Conservation (phyloP, 176 grass and related monocot genomes). For the Elymus sibiricus region DNA sequence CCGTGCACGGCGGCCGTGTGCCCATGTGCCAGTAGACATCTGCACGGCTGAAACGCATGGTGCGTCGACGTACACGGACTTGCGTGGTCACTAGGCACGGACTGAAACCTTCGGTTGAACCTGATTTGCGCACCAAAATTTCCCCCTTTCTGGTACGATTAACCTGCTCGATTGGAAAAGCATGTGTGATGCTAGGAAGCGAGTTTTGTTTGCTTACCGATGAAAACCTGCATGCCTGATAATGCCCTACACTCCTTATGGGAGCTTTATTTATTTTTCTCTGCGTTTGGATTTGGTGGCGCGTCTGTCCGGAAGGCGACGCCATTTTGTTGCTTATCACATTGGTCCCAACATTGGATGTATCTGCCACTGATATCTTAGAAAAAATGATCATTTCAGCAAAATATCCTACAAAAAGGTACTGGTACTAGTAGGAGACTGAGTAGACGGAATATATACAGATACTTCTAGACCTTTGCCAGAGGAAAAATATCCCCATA, state of each 20-base stretch:
- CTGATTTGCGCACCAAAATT: background rate
- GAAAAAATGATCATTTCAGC: too few species aligned
- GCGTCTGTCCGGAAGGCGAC: background rate
- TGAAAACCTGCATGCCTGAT: too few species aligned
- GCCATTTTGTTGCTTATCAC: background rate
- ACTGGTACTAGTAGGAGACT: background rate
- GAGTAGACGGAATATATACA: background rate
- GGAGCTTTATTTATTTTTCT: too few species aligned
- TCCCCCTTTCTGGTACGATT: too few species aligned
- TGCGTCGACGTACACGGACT: background rate
- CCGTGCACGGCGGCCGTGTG: conserved; percentile 1
- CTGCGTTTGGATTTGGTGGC: background rate
- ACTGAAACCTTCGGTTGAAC: too few species aligned
- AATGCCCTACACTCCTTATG: too few species aligned
- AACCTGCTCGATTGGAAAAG: too few species aligned
- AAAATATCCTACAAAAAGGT: background rate
- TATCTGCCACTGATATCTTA: background rate
- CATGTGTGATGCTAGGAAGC: too few species aligned
- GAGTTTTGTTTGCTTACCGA: too few species aligned
- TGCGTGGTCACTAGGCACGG: background rate
- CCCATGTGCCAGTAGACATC: background rate
- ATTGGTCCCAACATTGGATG: background rate
- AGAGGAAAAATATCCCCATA: background rate
- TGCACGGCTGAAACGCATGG: background rate
- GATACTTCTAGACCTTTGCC: conserved; percentile 4